Conservation (phyloP, 2,329 filamentous ascomycete species). For the Colletotrichum sp. region DNA sequence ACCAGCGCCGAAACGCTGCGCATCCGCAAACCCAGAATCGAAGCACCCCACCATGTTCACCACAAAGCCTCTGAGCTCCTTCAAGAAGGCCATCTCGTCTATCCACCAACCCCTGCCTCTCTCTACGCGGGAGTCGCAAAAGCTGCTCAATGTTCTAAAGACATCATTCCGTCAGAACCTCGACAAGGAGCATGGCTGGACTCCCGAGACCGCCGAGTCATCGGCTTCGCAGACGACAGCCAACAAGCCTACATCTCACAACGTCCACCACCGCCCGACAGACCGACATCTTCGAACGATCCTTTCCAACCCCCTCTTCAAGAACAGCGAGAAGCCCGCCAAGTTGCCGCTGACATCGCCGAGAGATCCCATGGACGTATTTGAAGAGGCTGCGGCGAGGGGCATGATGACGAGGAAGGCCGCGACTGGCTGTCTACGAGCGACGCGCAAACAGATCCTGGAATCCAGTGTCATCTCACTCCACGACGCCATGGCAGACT, state of each 20-base stretch:
- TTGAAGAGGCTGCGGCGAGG: slow-evolving; percentile 58
- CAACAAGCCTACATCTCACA: slow-evolving; percentile 1
- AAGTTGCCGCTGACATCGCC: slow-evolving; percentile 5
- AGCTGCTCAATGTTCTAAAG: slow-evolving; percentile 61
- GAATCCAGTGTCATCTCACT: slow-evolving; percentile 36
- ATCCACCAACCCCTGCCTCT: slow-evolving; percentile 60
- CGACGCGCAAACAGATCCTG: slow-evolving; percentile 47
- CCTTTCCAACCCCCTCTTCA: slow-evolving; percentile 62
- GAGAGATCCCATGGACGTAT: slow-evolving; percentile 57
- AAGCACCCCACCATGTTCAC: slow-evolving; percentile 32
- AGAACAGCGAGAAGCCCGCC: slow-evolving; percentile 32
- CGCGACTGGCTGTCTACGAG: slow-evolving; percentile 58
- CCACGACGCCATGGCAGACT: slow-evolving; percentile 39
- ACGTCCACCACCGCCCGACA: slow-evolving; percentile 38
- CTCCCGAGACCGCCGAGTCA: slow-evolving; percentile 31
- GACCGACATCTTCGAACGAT: slow-evolving; percentile 61
- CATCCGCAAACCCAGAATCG: neutral
- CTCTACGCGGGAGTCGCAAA: slow-evolving; percentile 54
- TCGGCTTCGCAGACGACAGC: slow-evolving; percentile 10
- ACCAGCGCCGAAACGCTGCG: neutral
- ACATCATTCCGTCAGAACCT: slow-evolving; percentile 62
- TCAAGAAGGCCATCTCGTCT: slow-evolving; percentile 46
- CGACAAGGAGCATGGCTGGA: slow-evolving; percentile 60
- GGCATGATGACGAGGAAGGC: slow-evolving; percentile 61
- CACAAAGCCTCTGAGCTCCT: slow-evolving; percentile 39